phyloP scores from a whole-genome alignment of 2,329 filamentous ascomycete genomes.

The Drechslerella stenobrocha region DNA sequence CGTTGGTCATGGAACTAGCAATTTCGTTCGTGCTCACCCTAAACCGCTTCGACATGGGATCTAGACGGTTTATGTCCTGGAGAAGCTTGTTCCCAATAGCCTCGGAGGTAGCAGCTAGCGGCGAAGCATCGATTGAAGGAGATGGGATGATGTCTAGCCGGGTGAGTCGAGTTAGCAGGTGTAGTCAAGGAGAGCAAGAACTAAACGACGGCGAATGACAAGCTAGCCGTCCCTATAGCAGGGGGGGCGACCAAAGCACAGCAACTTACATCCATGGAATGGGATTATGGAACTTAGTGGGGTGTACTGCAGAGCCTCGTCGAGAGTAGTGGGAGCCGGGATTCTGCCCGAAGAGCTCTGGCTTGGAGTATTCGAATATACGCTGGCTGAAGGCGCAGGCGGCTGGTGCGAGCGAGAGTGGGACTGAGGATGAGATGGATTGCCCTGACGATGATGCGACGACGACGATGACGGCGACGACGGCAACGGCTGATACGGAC shows the following conservation, averaged over 20 bases:
- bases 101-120: slow-evolving; percentile 62
- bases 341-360: slow-evolving; percentile 11
- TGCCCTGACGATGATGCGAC: slow-evolving; percentile 13
- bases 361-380: slow-evolving; percentile 11
- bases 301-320: slow-evolving; percentile 78
- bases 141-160: slow-evolving; percentile 67
- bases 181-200: neutral
- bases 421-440: neutral
- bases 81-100: slow-evolving; percentile 54
- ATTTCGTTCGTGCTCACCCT: slow-evolving; percentile 30
- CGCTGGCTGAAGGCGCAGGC: slow-evolving; percentile 5
- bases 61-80: slow-evolving; percentile 38
- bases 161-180: slow-evolving; percentile 4
- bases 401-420: slow-evolving; percentile 8
- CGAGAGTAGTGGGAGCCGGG: slow-evolving; percentile 60
- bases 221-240: too few species aligned
- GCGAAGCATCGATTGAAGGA: slow-evolving; percentile 64
- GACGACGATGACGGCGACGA: neutral
- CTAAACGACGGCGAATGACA: too few species aligned
- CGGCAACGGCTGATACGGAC: neutral
- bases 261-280: slow-evolving; percentile 68
- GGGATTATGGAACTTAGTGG: slow-evolving; percentile 79
- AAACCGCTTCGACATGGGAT: slow-evolving; percentile 46
- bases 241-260: too few species aligned
- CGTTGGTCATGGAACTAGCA: slow-evolving; percentile 29